These are phyloP conservation scores for Scorias spongiosa DNA, from an alignment of 2,329 filamentous ascomycete genomes.

Conservation along the genomic window DNA sequence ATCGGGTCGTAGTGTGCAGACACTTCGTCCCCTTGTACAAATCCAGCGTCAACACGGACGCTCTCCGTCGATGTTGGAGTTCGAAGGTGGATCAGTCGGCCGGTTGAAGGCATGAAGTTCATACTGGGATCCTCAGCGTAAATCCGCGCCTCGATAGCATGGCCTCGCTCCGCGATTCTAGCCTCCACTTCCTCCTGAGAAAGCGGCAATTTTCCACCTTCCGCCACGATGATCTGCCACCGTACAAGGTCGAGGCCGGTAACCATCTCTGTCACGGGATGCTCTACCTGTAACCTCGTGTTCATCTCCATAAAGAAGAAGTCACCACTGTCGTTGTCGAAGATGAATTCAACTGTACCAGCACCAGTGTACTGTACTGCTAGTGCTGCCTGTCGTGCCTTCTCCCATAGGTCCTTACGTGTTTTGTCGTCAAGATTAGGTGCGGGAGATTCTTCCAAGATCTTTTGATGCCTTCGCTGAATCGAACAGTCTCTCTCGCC, in stretches of 20 bases:
- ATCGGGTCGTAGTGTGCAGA: slow-evolving; percentile 95
- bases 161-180: slow-evolving; percentile 59
- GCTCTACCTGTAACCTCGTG: slow-evolving; percentile 84
- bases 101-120: slow-evolving; percentile 89
- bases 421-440: slow-evolving; percentile 44
- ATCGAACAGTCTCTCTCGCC: slow-evolving; percentile 53
- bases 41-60: slow-evolving; percentile 84
- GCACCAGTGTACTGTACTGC: slow-evolving; percentile 52
- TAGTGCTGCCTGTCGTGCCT: slow-evolving; percentile 46
- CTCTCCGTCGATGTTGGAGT: slow-evolving; percentile 56
- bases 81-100: slow-evolving; percentile 66
- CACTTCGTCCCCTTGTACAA: slow-evolving; percentile 78
- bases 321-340: slow-evolving; percentile 49
- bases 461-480: slow-evolving; percentile 50
- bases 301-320: slow-evolving; percentile 64
- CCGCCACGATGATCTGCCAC: slow-evolving; percentile 85
- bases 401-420: slow-evolving; percentile 49
- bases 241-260: slow-evolving; percentile 70
- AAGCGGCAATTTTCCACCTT: slow-evolving; percentile 50
- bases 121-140: slow-evolving; percentile 89
- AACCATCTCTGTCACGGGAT: slow-evolving; percentile 78
- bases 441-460: slow-evolving; percentile 50
- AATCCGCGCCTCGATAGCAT: slow-evolving; percentile 88
- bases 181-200: slow-evolving; percentile 50
- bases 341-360: slow-evolving; percentile 54